phyloP scores from a whole-genome alignment of 306 rosid genomes.

The Canavalia ensiformis region DNA sequence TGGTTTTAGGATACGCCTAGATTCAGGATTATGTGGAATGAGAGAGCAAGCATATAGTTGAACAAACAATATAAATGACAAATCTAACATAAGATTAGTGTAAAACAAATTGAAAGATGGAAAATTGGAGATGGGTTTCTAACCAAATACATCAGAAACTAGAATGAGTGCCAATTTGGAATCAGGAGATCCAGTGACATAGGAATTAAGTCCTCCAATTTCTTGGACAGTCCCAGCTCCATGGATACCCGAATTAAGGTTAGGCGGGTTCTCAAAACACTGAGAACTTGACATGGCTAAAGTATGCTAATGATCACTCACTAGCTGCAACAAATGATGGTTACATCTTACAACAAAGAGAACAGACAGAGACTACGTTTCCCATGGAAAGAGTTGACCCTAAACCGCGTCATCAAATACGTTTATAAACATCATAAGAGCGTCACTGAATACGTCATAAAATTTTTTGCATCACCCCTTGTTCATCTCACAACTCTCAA shows the following conservation, averaged over 20 bases:
- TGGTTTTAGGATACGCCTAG: not conserved
- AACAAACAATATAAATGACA: not conserved
- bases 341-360: not conserved
- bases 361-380: not conserved
- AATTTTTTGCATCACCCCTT: too few relatives aligned
- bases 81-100: not conserved
- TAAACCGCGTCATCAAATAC: not conserved
- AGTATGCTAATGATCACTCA: not conserved
- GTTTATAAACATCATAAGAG: not conserved
- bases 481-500: too few relatives aligned
- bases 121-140: not conserved
- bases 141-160: slow-evolving; percentile 63
- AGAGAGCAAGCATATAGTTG: slow-evolving; percentile 2
- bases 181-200: slow-evolving; percentile 57
- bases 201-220: slow-evolving; percentile 56
- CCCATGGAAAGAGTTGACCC: not conserved
- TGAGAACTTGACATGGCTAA: slow-evolving; percentile 52
- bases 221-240: slow-evolving; percentile 52
- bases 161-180: slow-evolving; percentile 63
- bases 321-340: not conserved
- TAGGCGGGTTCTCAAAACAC: slow-evolving; percentile 58
- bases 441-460: slow-evolving; percentile 39
- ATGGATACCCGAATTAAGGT: slow-evolving; percentile 45
- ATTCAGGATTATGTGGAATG: not conserved
- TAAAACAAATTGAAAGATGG: slow-evolving; percentile 1